Percentiles rank a stretch among this genome's conserved stretches.
These are phyloP conservation scores for Ulmus americana DNA, from an alignment of 331 rosid genomes.

Conservation along the genomic window DNA sequence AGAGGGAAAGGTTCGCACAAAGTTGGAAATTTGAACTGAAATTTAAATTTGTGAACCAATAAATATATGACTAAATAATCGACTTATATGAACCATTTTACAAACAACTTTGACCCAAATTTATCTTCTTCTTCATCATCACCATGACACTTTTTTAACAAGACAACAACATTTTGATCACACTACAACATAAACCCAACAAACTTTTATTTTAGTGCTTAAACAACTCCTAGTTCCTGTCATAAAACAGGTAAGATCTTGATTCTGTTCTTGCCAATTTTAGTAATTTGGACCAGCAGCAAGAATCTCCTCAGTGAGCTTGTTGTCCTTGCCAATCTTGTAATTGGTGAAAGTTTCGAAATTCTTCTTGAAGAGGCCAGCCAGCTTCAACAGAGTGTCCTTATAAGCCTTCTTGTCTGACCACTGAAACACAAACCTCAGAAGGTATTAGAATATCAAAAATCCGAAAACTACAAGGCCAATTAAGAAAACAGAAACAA, in stretches of 20 bases:
- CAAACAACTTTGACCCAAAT: neutral
- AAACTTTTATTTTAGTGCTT: constrained; percentile 9
- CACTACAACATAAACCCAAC: neutral
- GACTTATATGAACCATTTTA: constrained; percentile 15
- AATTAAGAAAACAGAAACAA: neutral
- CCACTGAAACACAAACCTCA: constrained; percentile 46
- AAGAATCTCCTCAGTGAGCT: constrained; percentile 63
- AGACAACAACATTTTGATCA: neutral
- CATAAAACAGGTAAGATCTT: neutral
- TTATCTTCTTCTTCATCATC: neutral
- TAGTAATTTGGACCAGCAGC: constrained; percentile 70
- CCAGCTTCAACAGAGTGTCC: constrained; percentile 60
- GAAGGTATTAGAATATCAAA: neutral
- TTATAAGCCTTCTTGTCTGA: constrained; percentile 49
- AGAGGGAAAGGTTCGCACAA: neutral
- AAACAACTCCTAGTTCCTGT: neutral
- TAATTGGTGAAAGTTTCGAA: constrained; percentile 65
- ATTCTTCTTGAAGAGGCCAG: constrained; percentile 59
- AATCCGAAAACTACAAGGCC: neutral
- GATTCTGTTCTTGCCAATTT: constrained; percentile 1
- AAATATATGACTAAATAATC: neutral
- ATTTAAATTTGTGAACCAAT: neutral
- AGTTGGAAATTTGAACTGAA: neutral
- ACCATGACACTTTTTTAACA: neutral
- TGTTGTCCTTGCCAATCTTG: constrained; percentile 56